Base-by-base conservation (phyloP, 495 filamentous ascomycete species). In the Xylaria bambusicola region DNA sequence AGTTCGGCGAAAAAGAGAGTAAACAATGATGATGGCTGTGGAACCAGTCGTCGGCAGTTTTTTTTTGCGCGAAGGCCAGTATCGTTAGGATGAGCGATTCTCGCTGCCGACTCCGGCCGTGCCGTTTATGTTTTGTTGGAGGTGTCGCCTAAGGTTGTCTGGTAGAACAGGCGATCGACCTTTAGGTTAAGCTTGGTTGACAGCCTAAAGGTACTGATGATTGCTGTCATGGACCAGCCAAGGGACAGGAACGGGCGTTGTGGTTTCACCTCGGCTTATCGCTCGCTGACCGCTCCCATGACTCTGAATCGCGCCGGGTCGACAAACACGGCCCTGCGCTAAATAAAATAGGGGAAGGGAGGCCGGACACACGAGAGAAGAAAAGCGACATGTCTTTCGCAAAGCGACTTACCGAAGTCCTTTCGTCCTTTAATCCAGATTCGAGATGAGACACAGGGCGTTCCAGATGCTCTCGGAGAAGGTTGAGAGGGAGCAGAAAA, bases 401-500 rank as follows among this genome's bases (percentile, higher is more conserved):
- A 49, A 42, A 9, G 3, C 20, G 23, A 61, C 58, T 61, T 46
- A 61, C 58, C 51, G 18, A 48, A 23, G 18, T 38, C 23, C 50
- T 61, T 17, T 41, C 40, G 50, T 48, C 58, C 58, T 61, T n/a
- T 49, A 49, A 42, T 48, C 58, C 58, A 61, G 52, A 50, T 26
- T 49, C 51, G 21, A 40, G 29, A 48, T 61, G 50, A 61, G 58
- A 61, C 58, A 55, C 51, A 31, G 24, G 31, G 51, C 50, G 58
- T 55, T 42, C 58, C 51, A 56, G 51, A 56, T 52, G 27, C 40
- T 52, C 48, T 52, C 47, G 35, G 24, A 12, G 27, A 46, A 29
- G 33, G 27, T 64, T 62, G 58, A 26, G 63, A 40, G 51, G 24
- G 45, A 41, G 60, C 52, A 49, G 61, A 49, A 49, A 47, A 55